Conservation (phyloP, 441 rosid genomes). For the Jatropha multifida region DNA sequence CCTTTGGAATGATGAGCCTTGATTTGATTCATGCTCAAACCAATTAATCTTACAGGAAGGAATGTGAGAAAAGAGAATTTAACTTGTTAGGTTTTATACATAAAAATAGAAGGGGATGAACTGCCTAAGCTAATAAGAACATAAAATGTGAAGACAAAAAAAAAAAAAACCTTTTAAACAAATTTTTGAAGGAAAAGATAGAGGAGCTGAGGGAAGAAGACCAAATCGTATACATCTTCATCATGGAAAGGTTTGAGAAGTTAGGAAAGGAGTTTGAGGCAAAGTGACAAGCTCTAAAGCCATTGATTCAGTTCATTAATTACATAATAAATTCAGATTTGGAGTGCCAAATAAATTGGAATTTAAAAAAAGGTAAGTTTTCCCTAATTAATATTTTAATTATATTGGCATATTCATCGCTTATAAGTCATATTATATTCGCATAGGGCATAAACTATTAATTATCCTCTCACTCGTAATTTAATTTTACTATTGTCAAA, state of each 20-base stretch:
- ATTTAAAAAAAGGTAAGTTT: too few species aligned
- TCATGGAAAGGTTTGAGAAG: slow-evolving; percentile 20
- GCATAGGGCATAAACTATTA: too few species aligned
- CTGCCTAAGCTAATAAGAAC: not conserved
- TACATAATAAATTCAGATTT: too few species aligned
- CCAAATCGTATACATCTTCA: slow-evolving; percentile 29
- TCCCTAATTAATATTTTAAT: too few species aligned
- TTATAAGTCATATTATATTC: too few species aligned
- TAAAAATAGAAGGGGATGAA: not conserved
- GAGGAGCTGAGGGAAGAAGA: slow-evolving; percentile 15
- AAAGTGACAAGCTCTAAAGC: slow-evolving; percentile 9
- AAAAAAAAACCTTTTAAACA: slow-evolving; percentile 17
- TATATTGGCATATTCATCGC: too few species aligned
- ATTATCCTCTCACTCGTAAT: too few species aligned
- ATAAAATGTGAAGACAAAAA: slow-evolving; percentile 17
- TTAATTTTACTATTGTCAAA: too few species aligned
- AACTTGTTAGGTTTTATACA: not conserved
- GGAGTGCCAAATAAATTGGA: too few species aligned
- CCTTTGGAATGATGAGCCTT: slow-evolving; percentile 20
- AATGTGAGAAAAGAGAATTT: not conserved
- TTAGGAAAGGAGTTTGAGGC: not conserved
- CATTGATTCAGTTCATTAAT: slow-evolving; percentile 4
- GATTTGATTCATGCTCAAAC: slow-evolving; percentile 21
- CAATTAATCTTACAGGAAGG: not conserved
- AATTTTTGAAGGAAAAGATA: not conserved